Evolutionary conservation across 768 basidiomycete genomes (phyloP).

Genomic region (Boletales sp.): DNA sequence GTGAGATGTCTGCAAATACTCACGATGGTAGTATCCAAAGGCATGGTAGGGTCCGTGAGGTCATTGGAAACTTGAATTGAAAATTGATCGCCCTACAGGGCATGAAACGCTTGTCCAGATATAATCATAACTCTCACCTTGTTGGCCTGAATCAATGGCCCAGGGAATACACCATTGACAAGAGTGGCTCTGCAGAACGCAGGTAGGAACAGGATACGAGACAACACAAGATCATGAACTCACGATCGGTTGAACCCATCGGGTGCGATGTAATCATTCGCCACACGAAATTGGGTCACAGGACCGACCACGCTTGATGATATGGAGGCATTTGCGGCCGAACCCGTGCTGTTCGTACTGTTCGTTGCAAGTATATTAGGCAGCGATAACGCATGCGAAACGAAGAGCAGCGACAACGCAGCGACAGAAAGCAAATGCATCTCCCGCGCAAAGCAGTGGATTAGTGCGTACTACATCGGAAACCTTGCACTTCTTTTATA

Average conservation of each 20-base stretch:
- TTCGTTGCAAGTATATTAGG: no score
- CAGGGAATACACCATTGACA: constrained; percentile 2
- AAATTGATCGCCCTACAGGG: neutral
- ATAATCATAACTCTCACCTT: neutral
- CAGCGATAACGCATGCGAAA: no score
- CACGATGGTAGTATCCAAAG: neutral
- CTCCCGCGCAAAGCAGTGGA: no score
- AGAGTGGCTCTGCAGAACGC: neutral
- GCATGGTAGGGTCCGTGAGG: neutral
- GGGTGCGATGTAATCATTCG: neutral
- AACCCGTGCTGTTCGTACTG: no score
- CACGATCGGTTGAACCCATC: neutral
- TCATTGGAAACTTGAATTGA: neutral
- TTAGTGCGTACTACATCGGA: no score
- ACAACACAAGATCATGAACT: neutral
- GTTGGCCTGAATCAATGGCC: neutral
- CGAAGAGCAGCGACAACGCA: no score
- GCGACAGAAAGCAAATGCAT: no score
- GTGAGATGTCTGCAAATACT: neutral
- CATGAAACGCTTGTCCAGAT: neutral
- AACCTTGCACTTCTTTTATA: no score
- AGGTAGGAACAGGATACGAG: no score
- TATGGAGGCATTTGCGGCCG: no score
- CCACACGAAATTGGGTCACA: neutral
- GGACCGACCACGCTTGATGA: no score